Evolutionary conservation across 352 stramenopile genomes (phyloP).

Genomic region (Phytophthora constricta): DNA sequence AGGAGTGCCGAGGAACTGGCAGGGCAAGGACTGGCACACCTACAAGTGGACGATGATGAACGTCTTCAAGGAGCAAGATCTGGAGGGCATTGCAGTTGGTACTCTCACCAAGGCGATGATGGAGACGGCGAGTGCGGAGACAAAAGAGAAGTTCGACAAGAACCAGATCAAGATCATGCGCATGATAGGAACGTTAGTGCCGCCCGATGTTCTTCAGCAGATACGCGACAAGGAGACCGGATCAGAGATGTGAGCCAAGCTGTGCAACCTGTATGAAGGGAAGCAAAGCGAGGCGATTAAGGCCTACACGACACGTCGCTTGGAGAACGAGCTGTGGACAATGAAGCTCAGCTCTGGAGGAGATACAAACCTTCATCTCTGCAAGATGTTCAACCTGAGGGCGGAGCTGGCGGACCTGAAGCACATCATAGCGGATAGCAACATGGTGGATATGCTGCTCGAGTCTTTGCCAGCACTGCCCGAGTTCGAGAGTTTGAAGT

Average conservation of each 20-base stretch:
- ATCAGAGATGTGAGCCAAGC: not conserved
- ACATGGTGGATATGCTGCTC: conserved; percentile 16
- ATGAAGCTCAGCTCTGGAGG: not conserved
- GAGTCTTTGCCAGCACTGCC: not conserved
- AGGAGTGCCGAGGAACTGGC: not conserved
- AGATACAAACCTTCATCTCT: conserved; percentile 16
- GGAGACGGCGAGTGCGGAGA: not conserved
- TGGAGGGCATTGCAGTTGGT: not conserved
- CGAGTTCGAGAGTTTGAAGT: conserved; percentile 9
- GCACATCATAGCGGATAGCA: conserved; percentile 15
- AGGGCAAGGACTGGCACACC: not conserved
- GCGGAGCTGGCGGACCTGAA: conserved; percentile 6
- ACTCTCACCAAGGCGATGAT: not conserved
- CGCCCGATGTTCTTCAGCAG: not conserved
- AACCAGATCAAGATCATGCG: not conserved
- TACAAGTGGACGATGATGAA: not conserved
- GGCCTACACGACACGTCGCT: not conserved
- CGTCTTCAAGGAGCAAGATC: not conserved
- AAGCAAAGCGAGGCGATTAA: not conserved
- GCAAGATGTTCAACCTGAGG: conserved; percentile 19
- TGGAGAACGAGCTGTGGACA: not conserved
- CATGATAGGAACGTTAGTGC: not conserved
- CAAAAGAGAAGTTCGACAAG: not conserved
- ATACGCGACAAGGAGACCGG: not conserved
- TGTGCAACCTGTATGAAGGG: not conserved